A percentile compares a stretch with the other conserved stretches of the same genome.
These are phyloP conservation scores for Ceratocystiopsis minuta DNA, from an alignment of 2,329 filamentous ascomycete genomes.

Conservation along the genomic window DNA sequence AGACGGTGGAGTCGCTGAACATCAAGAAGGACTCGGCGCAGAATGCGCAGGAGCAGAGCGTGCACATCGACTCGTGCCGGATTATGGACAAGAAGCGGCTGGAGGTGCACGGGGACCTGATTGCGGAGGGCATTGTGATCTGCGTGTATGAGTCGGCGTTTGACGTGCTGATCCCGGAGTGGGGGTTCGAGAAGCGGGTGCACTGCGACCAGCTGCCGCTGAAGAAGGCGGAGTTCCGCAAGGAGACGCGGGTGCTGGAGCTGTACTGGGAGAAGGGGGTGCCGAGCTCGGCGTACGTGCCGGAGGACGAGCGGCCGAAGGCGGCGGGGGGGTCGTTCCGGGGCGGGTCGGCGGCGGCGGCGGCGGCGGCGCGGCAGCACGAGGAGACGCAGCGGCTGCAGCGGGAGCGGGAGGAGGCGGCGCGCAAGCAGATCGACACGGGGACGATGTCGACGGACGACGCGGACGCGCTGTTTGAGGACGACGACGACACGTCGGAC, in stretches of 20 bases:
- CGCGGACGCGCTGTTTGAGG: constrained; percentile 87
- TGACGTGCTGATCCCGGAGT: constrained; percentile 93
- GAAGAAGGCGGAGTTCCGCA: constrained; percentile 98
- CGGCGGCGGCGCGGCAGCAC: constrained; percentile 59
- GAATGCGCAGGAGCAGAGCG: constrained; percentile 94
- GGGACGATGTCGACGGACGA: constrained; percentile 86
- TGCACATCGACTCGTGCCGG: constrained; percentile 94
- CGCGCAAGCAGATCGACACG: constrained; percentile 86
- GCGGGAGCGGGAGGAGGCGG: constrained; percentile 77
- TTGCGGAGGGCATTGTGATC: constrained; percentile 88
- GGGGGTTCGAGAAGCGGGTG: constrained; percentile 97
- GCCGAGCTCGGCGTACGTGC: constrained; percentile 85
- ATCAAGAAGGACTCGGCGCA: constrained; percentile 98
- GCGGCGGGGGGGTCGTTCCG: constrained; percentile 53
- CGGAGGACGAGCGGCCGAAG: constrained; percentile 91
- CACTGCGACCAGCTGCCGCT: constrained; percentile 95
- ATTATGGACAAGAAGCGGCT: constrained; percentile 85
- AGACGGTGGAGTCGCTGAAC: constrained; percentile 91
- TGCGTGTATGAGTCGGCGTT: constrained; percentile 98
- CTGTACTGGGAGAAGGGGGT: constrained; percentile 99
- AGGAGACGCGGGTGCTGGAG: constrained; percentile 85
- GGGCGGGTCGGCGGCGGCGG: constrained; percentile 53
- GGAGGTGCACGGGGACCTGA: constrained; percentile 74
- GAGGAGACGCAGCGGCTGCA: constrained; percentile 66
- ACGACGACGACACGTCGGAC: constrained; percentile 81